Evolutionary conservation across 305 asterid genomes (phyloP).

Genomic region (Solanum hybrid): DNA sequence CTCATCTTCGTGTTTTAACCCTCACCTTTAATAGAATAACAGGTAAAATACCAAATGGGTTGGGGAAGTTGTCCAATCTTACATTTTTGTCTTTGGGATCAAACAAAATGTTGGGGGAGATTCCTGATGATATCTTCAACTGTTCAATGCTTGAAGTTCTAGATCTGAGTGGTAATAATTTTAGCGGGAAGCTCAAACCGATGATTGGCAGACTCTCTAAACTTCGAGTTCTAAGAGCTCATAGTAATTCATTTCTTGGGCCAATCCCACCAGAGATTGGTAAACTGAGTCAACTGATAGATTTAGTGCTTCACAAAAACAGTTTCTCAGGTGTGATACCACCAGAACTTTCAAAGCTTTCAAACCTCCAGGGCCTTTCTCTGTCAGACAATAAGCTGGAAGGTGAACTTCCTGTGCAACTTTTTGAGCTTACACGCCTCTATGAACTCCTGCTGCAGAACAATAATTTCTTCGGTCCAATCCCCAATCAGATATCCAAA

Average conservation of each 20-base stretch:
- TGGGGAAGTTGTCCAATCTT: constrained; percentile 40
- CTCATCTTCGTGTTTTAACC: constrained; percentile 35
- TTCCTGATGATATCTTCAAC: constrained; percentile 58
- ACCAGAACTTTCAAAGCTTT: constrained; percentile 43
- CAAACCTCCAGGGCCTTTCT: constrained; percentile 50
- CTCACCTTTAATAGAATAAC: constrained; percentile 31
- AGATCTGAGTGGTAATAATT: constrained; percentile 31
- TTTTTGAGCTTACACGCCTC: constrained; percentile 44
- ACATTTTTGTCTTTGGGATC: constrained; percentile 35
- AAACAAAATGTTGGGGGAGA: constrained; percentile 40
- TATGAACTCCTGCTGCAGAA: constrained; percentile 38
- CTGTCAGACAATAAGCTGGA: constrained; percentile 38
- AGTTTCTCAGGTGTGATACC: constrained; percentile 56
- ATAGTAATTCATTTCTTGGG: constrained; percentile 34
- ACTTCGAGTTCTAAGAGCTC: constrained; percentile 31
- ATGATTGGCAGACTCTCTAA: constrained; percentile 37
- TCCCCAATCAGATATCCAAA: constrained; percentile 40
- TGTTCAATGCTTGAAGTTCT: constrained; percentile 45
- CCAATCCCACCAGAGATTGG: constrained; percentile 60
- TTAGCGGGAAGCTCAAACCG: constrained; percentile 38
- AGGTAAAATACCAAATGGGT: constrained; percentile 46
- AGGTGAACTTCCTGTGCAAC: constrained; percentile 51
- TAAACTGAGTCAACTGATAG: constrained; percentile 34
- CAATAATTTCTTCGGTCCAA: constrained; percentile 42
- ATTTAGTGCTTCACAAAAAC: constrained; percentile 38